These are phyloP conservation scores for Apiospora phragmitis DNA, from an alignment of 2,329 filamentous ascomycete species.

Conservation along the genomic window DNA sequence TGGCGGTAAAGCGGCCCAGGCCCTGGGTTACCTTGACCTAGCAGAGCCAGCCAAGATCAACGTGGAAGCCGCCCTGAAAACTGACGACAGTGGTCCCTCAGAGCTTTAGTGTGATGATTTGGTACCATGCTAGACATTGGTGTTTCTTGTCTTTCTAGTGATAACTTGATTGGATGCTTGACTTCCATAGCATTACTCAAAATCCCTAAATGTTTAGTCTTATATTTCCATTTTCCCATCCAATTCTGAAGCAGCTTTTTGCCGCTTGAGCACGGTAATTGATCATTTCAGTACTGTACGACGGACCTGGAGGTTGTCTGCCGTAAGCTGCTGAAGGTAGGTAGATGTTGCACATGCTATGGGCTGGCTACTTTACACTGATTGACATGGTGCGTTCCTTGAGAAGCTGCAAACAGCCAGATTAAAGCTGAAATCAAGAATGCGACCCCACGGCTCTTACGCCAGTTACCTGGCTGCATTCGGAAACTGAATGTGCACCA, in stretches of 20 bases:
- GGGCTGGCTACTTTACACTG: background rate
- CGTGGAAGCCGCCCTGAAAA: conserved; percentile 32
- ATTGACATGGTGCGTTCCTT: background rate
- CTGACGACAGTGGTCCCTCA: conserved; percentile 23
- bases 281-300: too few species aligned
- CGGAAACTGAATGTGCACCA: background rate
- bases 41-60: conserved; percentile 32
- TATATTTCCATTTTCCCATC: too few species aligned
- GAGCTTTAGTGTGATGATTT: conserved; percentile 23
- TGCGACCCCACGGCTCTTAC: background rate
- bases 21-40: conserved; percentile 51
- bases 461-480: background rate
- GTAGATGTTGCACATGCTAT: background rate
- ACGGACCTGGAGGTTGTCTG: too few species aligned
- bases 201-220: too few species aligned
- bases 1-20: conserved; percentile 64
- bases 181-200: too few species aligned
- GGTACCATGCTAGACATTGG: background rate
- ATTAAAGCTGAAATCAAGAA: background rate
- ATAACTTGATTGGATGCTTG: background rate
- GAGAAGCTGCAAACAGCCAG: background rate
- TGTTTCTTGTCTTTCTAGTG: background rate
- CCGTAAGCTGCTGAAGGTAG: too few species aligned
- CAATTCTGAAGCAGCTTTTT: too few species aligned
- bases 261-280: too few species aligned